phyloP scores from a whole-genome alignment of 306 rosid species.

The Vigna angularis region DNA sequence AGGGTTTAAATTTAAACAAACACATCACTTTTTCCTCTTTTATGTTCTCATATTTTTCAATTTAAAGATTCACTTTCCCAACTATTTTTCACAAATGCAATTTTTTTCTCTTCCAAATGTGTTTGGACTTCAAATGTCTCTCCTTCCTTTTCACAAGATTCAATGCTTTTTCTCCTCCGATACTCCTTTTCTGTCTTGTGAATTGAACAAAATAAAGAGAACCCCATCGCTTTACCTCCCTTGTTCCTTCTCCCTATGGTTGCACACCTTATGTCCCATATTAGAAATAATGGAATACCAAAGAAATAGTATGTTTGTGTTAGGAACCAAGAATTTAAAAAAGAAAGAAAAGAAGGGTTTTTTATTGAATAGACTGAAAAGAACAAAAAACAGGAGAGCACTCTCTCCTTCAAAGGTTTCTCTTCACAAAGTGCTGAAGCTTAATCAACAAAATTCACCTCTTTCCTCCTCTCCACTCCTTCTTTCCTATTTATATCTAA shows the following conservation, averaged over 20 bases:
- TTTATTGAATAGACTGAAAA: no score
- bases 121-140: conserved; percentile 8
- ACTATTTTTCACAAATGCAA: neutral
- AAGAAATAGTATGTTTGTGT: neutral
- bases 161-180: neutral
- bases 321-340: no score
- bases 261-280: neutral
- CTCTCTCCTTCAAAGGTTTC: no score
- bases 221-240: neutral
- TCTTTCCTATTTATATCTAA: no score
- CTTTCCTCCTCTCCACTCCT: no score
- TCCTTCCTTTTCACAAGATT: neutral
- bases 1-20: neutral
- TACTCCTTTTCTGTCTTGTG: neutral
- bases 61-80: neutral
- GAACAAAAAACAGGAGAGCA: no score
- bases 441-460: no score
- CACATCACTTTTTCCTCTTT: neutral
- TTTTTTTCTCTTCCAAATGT: neutral
- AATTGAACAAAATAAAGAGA: neutral
- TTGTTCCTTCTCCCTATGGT: neutral
- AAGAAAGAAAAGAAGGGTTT: no score
- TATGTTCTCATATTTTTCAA: neutral
- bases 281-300: neutral
- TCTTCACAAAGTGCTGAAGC: no score